Evolutionary conservation across 768 basidiomycete genomes (phyloP), one percentile per base, ranked within the genome.

Genomic region (Hericium alpestre): DNA sequence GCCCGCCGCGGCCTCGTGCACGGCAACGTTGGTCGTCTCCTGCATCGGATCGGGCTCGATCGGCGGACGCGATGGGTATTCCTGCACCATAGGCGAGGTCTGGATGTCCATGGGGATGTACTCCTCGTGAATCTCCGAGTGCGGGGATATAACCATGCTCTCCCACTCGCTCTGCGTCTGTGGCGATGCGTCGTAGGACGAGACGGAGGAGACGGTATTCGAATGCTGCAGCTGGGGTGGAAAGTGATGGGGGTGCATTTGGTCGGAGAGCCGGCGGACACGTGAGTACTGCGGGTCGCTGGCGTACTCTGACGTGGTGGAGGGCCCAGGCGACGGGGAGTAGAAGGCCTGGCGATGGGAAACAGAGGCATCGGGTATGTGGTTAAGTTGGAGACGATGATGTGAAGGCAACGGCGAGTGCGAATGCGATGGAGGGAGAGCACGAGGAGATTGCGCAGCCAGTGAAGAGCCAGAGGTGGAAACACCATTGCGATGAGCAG

Each of bases 81-180:
- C 82, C 56, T 76, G 77, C 15, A 71, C 73, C 69, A 79, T 76
- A 11, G 80, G 74, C 18, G 81, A 77, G 56, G 76, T 71, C 58
- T 75, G 75, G 43, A 76, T 68, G 61, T 80, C 80, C 76, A 78
- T 81, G 47, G 71, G 63, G 48, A 67, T 57, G 39, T 64, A 67
- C 57, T 76, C 74, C 47, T 78, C 75, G 18, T 75, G 73, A 18
- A 69, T 65, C 58, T 85, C 81, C 37, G 66, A 66, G 56, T 74
- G 73, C 12, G 82, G 76, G 15, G 81, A 78, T 13, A 80, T 68
- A 55, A 84, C 84, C 83, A 89, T 88, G 51, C 76, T 73, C 65
- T 82, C 82, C 59, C 70, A 73, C 46, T 74, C 73, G 43, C 48
- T 66, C 39, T 63, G 71, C 55, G 43, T 3, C 25, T 56, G 52